Evolutionary conservation across 1,284 basidiomycete genomes (phyloP).

Genomic region (Boletellus deceptivus): DNA sequence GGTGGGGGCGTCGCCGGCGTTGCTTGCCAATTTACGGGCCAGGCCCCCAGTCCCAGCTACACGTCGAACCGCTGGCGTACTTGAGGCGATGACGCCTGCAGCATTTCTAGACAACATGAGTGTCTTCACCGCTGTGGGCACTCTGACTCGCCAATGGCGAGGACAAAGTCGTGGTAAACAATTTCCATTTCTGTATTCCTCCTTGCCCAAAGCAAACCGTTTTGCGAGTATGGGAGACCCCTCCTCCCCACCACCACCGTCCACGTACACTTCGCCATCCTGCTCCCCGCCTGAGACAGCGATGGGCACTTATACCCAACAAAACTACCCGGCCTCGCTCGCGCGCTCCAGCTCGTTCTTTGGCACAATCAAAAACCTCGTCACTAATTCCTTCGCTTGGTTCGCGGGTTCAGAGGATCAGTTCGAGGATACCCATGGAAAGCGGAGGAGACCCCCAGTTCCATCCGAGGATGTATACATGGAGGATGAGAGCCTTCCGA

Average conservation of each 20-base stretch:
- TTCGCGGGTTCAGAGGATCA: conserved; percentile 48
- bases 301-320: conserved; percentile 35
- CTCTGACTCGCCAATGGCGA: too few relatives aligned
- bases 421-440: conserved; percentile 47
- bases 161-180: conserved; percentile 12
- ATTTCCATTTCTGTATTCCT: conserved; percentile 12
- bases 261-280: conserved; percentile 12
- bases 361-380: conserved; percentile 60
- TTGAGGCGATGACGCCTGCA: conserved; percentile 1
- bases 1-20: neutral
- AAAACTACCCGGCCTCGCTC: conserved; percentile 27
- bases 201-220: conserved; percentile 18
- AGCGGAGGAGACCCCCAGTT: conserved; percentile 44
- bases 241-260: conserved; percentile 24
- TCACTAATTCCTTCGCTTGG: conserved; percentile 63
- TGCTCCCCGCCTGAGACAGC: conserved; percentile 18
- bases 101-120: conserved; percentile 20
- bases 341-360: conserved; percentile 52
- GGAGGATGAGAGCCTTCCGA: conserved; percentile 30
- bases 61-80: conserved; percentile 1
- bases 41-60: neutral
- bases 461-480: conserved; percentile 32
- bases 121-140: too few relatives aligned
- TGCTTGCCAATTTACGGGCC: conserved; percentile 12
- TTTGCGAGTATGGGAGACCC: conserved; percentile 18